Evolutionary conservation across 306 rosid genomes (phyloP), one percentile per base, ranked within the genome.

Genomic region (Rosa multiflora): DNA sequence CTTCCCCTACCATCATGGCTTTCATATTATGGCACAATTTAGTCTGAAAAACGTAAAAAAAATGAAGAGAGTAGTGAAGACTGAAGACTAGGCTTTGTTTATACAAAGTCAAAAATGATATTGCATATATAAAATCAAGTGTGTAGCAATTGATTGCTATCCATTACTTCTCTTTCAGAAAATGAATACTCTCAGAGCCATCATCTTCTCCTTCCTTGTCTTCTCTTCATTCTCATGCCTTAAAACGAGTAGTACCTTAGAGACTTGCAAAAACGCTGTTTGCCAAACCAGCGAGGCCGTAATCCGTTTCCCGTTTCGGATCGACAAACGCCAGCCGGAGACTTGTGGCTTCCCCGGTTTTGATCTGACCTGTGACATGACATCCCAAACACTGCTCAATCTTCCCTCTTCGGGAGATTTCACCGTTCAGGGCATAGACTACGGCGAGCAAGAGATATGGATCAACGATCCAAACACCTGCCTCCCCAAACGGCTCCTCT

Each of bases 381-480:
- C 52, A 2, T 35, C 48, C 75, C 88, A 90, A 75, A 90, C 95
- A 66, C 73, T 86, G 0, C 81, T 94, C 18, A 84, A 82, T 29
- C 87, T 94, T 17, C 95, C 92, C 9, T 79, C 92, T 11, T 79
- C 87, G 0, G 88, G 81, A 52, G 55, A 86, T 2, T 85, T 94
- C 80, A 82, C 20, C 1, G 85, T 94, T 73, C 83, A 81, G 49
- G 61, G 3, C 8, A 90, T 94, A 84, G 87, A 91, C 79, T 94
- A 94, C 32, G 63, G 78, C 5, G 11, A 76, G 4, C 98, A 94
- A 61, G 84, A 93, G 78, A 29, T 93, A 6, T 83, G 88, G 87
- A 35, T 91, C 6, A 93, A 88, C 71, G 98, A 93, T 77, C 98
- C 96, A 26, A 63, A 84, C 29, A 76, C 70, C 23, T 93, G 98